Evolutionary conservation across 2,329 filamentous ascomycete species (phyloP), one percentile per base, ranked within the genome.

Genomic region (Fusarium xyrophilum): DNA sequence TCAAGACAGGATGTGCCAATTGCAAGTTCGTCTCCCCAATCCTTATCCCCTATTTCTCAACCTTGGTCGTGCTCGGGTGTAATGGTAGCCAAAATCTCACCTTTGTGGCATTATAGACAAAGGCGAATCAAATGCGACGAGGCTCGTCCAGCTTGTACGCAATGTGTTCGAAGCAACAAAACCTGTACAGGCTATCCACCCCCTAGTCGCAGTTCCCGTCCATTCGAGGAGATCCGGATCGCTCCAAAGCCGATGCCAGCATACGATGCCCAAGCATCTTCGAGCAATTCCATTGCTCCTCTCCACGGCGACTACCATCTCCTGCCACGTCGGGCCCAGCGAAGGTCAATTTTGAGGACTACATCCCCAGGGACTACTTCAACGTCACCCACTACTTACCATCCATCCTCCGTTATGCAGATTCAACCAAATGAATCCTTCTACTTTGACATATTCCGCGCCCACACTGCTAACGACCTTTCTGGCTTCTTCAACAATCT

Each of bases 51-150:
- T 32, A 32, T 63, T 25, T 21, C 46, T 21, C 30, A n/a, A 56
- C 17, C 56, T 54, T 28, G 36, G 40, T 48, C 27, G 51, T 56
- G 30, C 25, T 62, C 60, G 63, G 63, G 67, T 19, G 47, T 42
- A 14, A 33, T 39, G 27, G 30, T 60, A 56, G 48, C 27, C 51
- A 70, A 52, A 71, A 70, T 64, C 69, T 76, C 56, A 67, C 44
- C 54, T 58, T 55, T 19, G 65, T 44, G 33, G n/a, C 36, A 60
- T 39, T 50, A 38, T 70, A 89, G 87, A 75, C 82, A 82, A 66
- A 82, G 88, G 68, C 83, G 86, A 65, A 89, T 91, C 65, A 91
- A 91, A 76, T 91, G 88, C 75, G 88, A 90, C 75, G 88, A 91
- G 77, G 81, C 77, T 65, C 85, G 88, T 56, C 88, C 88, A 11